phyloP scores from a whole-genome alignment of 2,329 filamentous ascomycete genomes.

The Claviceps africana region DNA sequence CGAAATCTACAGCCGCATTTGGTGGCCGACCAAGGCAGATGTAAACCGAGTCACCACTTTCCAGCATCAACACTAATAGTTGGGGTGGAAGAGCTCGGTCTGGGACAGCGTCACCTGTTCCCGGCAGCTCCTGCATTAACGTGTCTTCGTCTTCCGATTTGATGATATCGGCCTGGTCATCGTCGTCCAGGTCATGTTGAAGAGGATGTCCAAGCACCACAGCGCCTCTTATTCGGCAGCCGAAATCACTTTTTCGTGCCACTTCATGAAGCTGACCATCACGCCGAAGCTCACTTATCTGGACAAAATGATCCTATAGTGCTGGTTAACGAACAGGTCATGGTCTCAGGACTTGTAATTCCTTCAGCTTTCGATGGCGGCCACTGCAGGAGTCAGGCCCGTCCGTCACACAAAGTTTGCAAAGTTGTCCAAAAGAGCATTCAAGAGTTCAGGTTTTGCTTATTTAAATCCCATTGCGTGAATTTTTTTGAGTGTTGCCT shows the following conservation, averaged over 20 bases:
- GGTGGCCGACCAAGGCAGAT: conserved; percentile 45
- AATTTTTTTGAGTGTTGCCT: neutral
- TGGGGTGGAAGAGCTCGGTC: conserved; percentile 51
- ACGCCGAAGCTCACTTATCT: conserved; percentile 59
- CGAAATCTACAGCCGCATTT: conserved; percentile 42
- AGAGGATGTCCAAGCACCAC: conserved; percentile 52
- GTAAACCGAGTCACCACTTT: conserved; percentile 61
- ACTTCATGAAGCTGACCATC: conserved; percentile 62
- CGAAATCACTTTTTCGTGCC: conserved; percentile 67
- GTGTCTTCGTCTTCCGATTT: conserved; percentile 28
- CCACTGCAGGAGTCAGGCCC: neutral
- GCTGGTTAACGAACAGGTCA: conserved; percentile 3
- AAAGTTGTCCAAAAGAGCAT: neutral
- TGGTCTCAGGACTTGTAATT: neutral
- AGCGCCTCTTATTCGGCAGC: conserved; percentile 63
- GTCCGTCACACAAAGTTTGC: neutral
- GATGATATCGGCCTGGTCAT: conserved; percentile 12
- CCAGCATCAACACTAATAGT: conserved; percentile 61
- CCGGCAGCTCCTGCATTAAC: conserved; percentile 20
- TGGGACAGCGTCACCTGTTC: conserved; percentile 2
- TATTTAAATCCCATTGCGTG: neutral
- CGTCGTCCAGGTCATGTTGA: conserved; percentile 22
- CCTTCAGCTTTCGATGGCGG: neutral
- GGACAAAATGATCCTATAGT: conserved; percentile 57
- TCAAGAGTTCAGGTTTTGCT: neutral